Conservation (phyloP, 129 eudicot species). For the Dittrichia graveolens region DNA sequence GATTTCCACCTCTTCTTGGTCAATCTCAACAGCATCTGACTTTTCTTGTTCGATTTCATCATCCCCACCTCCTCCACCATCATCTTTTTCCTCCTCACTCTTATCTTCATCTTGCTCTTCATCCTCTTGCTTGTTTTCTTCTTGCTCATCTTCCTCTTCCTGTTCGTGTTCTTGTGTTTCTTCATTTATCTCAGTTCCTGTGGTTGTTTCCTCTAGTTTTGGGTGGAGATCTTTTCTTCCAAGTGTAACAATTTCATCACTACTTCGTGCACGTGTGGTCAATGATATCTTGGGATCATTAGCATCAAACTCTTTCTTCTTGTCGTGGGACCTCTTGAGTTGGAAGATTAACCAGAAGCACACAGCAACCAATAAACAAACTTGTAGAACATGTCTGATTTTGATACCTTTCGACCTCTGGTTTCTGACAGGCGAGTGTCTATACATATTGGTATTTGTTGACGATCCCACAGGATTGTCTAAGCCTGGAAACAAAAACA, state of each 20-base stretch:
- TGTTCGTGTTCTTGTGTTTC: slow-evolving; percentile 46
- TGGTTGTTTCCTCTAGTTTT: slow-evolving; percentile 38
- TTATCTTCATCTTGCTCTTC: slow-evolving; percentile 44
- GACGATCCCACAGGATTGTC: background rate
- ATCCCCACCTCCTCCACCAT: slow-evolving; percentile 43
- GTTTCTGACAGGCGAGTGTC: slow-evolving; percentile 67
- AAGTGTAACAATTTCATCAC: slow-evolving; percentile 42
- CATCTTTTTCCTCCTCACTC: slow-evolving; percentile 40
- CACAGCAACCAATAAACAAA: slow-evolving; percentile 69
- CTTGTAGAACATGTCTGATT: slow-evolving; percentile 63
- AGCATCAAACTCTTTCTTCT: slow-evolving; percentile 60
- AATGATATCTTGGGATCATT: slow-evolving; percentile 38
- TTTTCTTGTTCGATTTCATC: slow-evolving; percentile 52
- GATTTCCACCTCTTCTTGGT: slow-evolving; percentile 42
- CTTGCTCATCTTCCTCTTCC: slow-evolving; percentile 45
- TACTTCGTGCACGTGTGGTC: slow-evolving; percentile 9
- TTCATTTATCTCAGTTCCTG: slow-evolving; percentile 40
- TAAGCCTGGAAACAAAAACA: slow-evolving; percentile 20
- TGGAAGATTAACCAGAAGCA: slow-evolving; percentile 87
- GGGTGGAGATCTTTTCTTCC: slow-evolving; percentile 77
- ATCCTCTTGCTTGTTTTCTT: slow-evolving; percentile 42
- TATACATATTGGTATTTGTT: slow-evolving; percentile 50
- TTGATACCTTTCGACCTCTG: slow-evolving; percentile 68
- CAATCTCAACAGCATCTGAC: slow-evolving; percentile 45
- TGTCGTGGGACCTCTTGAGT: slow-evolving; percentile 78